Evolutionary conservation across 108 stramenopile genomes (phyloP).

Genomic region (Tribonema minus): DNA sequence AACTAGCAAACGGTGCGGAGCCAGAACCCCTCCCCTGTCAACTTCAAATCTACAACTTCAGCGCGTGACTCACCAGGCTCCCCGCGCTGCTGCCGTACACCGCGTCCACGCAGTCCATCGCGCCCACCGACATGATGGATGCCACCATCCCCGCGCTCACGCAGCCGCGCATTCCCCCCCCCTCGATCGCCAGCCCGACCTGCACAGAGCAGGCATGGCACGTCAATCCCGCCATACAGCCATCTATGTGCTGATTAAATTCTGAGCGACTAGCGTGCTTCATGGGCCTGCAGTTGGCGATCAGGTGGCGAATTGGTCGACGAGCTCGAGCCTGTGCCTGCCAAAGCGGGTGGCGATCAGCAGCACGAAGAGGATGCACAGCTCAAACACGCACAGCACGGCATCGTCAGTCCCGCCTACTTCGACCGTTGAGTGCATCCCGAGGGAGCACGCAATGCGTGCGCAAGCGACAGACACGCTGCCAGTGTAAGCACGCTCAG

Average conservation of each 20-base stretch:
- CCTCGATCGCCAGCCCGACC: slow-evolving; percentile 83
- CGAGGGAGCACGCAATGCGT: too few relatives aligned
- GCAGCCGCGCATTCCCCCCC: slow-evolving; percentile 93
- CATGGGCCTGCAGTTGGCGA: background rate
- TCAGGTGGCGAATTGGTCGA: background rate
- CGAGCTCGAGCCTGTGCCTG: background rate
- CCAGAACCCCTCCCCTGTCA: too few relatives aligned
- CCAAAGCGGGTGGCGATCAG: background rate
- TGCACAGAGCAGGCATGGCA: slow-evolving; percentile 1
- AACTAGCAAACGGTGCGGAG: too few relatives aligned
- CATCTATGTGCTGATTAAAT: background rate
- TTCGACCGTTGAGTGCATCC: too few relatives aligned
- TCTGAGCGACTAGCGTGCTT: background rate
- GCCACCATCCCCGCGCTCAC: slow-evolving; percentile 88
- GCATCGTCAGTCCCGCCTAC: too few relatives aligned
- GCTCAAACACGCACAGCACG: background rate
- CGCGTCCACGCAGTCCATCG: slow-evolving; percentile 77
- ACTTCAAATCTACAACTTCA: too few relatives aligned
- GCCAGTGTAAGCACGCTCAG: too few relatives aligned
- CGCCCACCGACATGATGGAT: slow-evolving; percentile 73
- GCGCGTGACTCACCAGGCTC: too few relatives aligned
- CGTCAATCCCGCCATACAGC: background rate
- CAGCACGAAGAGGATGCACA: background rate
- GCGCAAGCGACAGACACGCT: too few relatives aligned
- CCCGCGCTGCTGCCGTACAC: slow-evolving; percentile 87